Base-by-base conservation (phyloP, 139 green algal species). In the Chlorella sp. region DNA sequence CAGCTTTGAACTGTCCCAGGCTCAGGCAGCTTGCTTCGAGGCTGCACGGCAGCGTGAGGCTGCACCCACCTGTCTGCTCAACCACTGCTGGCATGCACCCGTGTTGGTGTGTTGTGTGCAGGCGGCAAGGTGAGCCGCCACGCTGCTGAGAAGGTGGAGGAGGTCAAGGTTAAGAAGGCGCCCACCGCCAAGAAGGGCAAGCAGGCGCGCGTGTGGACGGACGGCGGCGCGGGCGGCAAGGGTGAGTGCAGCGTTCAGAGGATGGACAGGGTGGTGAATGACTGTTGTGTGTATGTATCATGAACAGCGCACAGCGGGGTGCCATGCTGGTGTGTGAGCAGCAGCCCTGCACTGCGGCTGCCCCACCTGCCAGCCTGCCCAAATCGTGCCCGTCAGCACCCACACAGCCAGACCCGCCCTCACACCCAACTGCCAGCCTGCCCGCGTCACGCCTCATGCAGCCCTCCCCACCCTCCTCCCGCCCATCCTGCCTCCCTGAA, bases 171-270 rank as follows among this genome's bases (percentile, higher is more conserved):
- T 60, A 92, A 92, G 76, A 66, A 79, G 64, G 77, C 73, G 2
- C 85, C 66, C 5, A 68, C 90, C 36, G 85, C 78, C 19, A 93
- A 92, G 84, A 77, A 71, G 84, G 91, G 73, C 68, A 93, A 90
- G 87, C 73, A 93, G 86, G 84, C 87, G 37, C 91, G 89, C 53
- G 86, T 86, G 73, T 94, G 91, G 92, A 69, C 80, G 57, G 76
- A 79, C 64, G 40, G 77, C 66, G 82, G 18, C 40, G 61, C 53
- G 15, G 37, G 57, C 37, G 60, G 39, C 69, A 91, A 88, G 53
- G 60, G 64, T 83, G 69, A 89, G 85, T 0, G n/a, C 60, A 57
- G 48, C 48, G 7, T 16, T 57, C 48, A 5, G 48, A 57, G 48
- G 48, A 57, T 5, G 48, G 48, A 57, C 48, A 57, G 48, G 48